Conservation (phyloP, 2,329 filamentous ascomycete genomes). For the Penicillium sp. region DNA sequence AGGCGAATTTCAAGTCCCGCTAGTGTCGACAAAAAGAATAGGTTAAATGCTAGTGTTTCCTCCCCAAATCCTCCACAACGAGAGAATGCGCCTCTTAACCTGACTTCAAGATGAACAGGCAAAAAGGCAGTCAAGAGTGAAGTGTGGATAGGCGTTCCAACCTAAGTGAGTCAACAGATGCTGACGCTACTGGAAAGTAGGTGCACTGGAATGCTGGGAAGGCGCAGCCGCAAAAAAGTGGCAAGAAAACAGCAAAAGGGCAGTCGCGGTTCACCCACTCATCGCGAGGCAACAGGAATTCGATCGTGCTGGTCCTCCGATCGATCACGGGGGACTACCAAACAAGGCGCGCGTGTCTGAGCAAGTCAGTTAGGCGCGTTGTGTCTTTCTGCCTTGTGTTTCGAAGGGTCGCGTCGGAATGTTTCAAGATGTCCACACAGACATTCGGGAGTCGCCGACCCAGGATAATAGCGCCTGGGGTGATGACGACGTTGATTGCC, state of each 20-base stretch:
- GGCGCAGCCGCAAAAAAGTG: conserved; percentile 25
- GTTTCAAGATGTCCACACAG: conserved; percentile 35
- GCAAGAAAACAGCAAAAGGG: conserved; percentile 24
- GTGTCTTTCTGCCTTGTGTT: background rate
- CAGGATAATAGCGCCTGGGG: no score
- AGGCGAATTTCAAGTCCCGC: background rate
- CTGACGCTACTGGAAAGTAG: conserved; percentile 5
- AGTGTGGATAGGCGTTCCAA: background rate
- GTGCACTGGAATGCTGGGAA: conserved; percentile 36
- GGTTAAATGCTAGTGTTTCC: background rate
- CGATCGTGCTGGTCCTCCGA: conserved; percentile 22
- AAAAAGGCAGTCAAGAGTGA: conserved; percentile 10
- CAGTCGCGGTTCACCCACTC: conserved; percentile 36
- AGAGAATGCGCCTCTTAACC: conserved; percentile 9
- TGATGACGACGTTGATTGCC: conserved; percentile 12
- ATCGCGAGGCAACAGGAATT: conserved; percentile 28
- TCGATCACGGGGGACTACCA: conserved; percentile 15
- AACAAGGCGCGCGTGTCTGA: conserved; percentile 4
- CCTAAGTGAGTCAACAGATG: conserved; percentile 17
- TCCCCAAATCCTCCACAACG: conserved; percentile 4
- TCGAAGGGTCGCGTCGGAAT: conserved; percentile 29
- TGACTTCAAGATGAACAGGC: conserved; percentile 5
- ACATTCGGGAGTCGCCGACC: conserved; percentile 23
- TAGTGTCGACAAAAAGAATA: background rate
- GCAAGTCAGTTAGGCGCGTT: background rate